Evolutionary conservation across 352 stramenopile species (phyloP).

Genomic region (Globisporangium polare): DNA sequence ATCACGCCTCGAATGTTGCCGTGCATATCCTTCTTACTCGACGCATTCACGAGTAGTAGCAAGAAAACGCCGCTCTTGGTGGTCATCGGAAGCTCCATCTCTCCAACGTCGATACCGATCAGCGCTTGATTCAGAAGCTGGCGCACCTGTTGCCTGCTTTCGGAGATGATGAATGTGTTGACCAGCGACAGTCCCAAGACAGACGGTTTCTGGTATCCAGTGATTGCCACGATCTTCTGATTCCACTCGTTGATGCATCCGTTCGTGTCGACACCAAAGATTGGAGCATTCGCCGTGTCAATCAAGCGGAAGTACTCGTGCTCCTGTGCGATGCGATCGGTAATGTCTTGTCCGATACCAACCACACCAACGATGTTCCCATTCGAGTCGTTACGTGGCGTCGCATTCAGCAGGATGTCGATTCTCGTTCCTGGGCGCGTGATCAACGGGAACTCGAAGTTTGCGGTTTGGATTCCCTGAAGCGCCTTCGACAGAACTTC

Average conservation of each 20-base stretch:
- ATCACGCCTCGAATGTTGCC: conserved; percentile 92
- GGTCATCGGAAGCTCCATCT: conserved; percentile 86
- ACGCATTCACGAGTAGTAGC: conserved; percentile 75
- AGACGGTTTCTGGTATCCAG: conserved; percentile 65
- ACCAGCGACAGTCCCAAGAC: conserved; percentile 73
- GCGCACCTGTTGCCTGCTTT: conserved; percentile 62
- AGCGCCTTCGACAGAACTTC: conserved; percentile 73
- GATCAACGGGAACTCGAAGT: conserved; percentile 89
- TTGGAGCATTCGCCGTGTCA: conserved; percentile 74
- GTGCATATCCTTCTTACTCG: conserved; percentile 88
- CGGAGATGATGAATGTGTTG: conserved; percentile 73
- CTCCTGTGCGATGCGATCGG: conserved; percentile 65
- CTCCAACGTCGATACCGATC: conserved; percentile 84
- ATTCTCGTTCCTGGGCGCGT: conserved; percentile 54
- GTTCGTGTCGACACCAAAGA: conserved; percentile 83
- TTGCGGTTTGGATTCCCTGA: conserved; percentile 70
- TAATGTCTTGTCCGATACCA: conserved; percentile 84
- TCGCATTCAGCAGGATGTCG: conserved; percentile 77
- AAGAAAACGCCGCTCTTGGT: conserved; percentile 67
- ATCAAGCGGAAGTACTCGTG: conserved; percentile 74
- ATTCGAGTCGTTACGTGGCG: conserved; percentile 57
- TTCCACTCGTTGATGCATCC: conserved; percentile 87
- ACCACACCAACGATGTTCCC: conserved; percentile 84
- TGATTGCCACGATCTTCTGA: conserved; percentile 85
- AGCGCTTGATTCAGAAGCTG: conserved; percentile 76